phyloP scores from a whole-genome alignment of 2,329 filamentous ascomycete species.

The Pyrenophora seminiperda region DNA sequence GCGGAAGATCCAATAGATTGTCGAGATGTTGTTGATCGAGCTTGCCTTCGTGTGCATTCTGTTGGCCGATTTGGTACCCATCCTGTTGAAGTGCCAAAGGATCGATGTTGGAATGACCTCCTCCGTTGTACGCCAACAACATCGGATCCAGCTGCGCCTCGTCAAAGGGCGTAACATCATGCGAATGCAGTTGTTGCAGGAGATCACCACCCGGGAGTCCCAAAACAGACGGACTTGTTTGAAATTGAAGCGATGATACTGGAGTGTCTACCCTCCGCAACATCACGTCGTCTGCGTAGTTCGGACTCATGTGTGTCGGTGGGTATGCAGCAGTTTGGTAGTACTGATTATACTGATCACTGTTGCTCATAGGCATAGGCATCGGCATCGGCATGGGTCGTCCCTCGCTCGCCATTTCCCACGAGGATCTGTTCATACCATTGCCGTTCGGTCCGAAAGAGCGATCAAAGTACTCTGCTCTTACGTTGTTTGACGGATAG shows the following conservation, averaged over 20 bases:
- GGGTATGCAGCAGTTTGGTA: slow-evolving; percentile 57
- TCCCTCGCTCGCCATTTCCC: slow-evolving; percentile 59
- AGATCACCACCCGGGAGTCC: slow-evolving; percentile 50
- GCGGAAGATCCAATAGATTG: slow-evolving; percentile 32
- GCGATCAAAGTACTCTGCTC: slow-evolving; percentile 34
- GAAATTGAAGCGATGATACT: slow-evolving; percentile 35
- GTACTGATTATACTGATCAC: slow-evolving; percentile 56
- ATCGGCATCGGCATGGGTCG: slow-evolving; percentile 53
- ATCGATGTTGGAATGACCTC: slow-evolving; percentile 28
- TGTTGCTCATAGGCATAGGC: slow-evolving; percentile 45
- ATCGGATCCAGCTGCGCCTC: slow-evolving; percentile 50
- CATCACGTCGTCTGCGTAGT: slow-evolving; percentile 46
- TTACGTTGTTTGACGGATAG: slow-evolving; percentile 33
- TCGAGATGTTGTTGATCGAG: slow-evolving; percentile 37
- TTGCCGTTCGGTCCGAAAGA: slow-evolving; percentile 35
- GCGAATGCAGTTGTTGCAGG: slow-evolving; percentile 41
- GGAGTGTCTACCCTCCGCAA: slow-evolving; percentile 50
- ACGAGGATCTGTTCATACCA: slow-evolving; percentile 55
- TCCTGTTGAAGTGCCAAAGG: slow-evolving; percentile 28
- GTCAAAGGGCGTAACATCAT: slow-evolving; percentile 38
- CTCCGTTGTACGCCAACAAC: slow-evolving; percentile 46
- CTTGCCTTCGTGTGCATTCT: slow-evolving; percentile 37
- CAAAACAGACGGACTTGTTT: slow-evolving; percentile 40
- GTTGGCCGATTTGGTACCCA: slow-evolving; percentile 40
- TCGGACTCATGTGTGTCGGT: slow-evolving; percentile 34